phyloP scores from a whole-genome alignment of 257 asterid species.

The Forsythia suspensa region DNA sequence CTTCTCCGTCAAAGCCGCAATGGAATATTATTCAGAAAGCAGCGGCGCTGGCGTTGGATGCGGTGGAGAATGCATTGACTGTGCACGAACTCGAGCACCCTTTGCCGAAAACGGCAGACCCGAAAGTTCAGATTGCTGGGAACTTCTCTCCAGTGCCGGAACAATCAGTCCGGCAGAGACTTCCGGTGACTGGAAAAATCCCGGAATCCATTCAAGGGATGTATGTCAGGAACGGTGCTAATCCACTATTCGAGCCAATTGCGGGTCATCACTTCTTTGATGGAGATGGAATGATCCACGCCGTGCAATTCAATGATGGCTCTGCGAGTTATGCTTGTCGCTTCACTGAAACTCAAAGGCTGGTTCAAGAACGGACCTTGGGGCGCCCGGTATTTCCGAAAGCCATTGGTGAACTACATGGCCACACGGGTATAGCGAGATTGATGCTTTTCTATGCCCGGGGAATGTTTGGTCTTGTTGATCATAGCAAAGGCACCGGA shows the following conservation, averaged over 20 bases:
- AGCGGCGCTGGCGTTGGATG: constrained; percentile 83
- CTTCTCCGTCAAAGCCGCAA: constrained; percentile 31
- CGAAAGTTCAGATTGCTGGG: constrained; percentile 80
- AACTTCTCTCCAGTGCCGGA: constrained; percentile 95
- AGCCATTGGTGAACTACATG: constrained; percentile 95
- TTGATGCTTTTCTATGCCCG: constrained; percentile 81
- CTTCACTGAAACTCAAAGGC: constrained; percentile 79
- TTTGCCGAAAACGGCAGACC: constrained; percentile 90
- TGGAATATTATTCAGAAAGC: constrained; percentile 76
- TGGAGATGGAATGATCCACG: constrained; percentile 98
- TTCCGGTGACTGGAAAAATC: constrained; percentile 67
- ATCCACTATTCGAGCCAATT: constrained; percentile 77
- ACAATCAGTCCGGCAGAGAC: constrained; percentile 51
- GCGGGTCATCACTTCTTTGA: constrained; percentile 99
- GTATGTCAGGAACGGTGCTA: constrained; percentile 91
- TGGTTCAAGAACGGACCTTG: constrained; percentile 63
- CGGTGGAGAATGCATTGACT: constrained; percentile 64
- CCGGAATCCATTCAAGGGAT: constrained; percentile 72
- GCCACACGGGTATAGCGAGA: constrained; percentile 90
- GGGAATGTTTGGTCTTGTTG: constrained; percentile 66
- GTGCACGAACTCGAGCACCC: constrained; percentile 65
- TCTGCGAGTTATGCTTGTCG: constrained; percentile 78
- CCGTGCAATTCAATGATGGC: constrained; percentile 67
- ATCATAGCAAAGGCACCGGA: constrained; percentile 75
- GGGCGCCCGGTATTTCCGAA: constrained; percentile 93